Evolutionary conservation across 805 yeast species (phyloP).

Genomic region (Saccharomycopsis selenospora): DNA sequence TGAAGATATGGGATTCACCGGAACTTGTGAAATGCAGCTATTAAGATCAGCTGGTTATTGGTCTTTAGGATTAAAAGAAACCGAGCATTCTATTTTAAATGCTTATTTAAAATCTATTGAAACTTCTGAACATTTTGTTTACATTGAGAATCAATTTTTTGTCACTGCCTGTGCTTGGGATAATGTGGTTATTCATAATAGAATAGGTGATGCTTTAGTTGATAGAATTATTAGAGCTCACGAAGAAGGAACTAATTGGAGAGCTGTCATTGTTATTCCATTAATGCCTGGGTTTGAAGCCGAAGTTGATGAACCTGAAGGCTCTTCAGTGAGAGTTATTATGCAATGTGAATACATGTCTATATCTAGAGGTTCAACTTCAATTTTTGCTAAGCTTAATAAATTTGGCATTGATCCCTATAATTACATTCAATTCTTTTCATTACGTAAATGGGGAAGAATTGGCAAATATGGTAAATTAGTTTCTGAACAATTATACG

Average conservation of each 20-base stretch:
- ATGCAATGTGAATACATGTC: slow-evolving; percentile 96
- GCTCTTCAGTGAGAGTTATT: slow-evolving; percentile 89
- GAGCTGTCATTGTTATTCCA: slow-evolving; percentile 86
- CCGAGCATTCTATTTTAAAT: slow-evolving; percentile 84
- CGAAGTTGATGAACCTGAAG: slow-evolving; percentile 87
- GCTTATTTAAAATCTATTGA: slow-evolving; percentile 90
- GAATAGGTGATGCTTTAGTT: slow-evolving; percentile 95
- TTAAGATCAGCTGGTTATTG: slow-evolving; percentile 85
- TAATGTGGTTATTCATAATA: slow-evolving; percentile 75
- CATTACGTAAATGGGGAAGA: slow-evolving; percentile 92
- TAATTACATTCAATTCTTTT: slow-evolving; percentile 84
- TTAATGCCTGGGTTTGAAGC: slow-evolving; percentile 97
- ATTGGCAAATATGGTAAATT: slow-evolving; percentile 68
- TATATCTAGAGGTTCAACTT: slow-evolving; percentile 81
- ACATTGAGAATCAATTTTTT: slow-evolving; percentile 94
- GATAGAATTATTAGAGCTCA: slow-evolving; percentile 90
- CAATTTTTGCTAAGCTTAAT: slow-evolving; percentile 76
- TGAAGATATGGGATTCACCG: slow-evolving; percentile 47
- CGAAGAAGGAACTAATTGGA: slow-evolving; percentile 71
- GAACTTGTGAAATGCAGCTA: slow-evolving; percentile 88
- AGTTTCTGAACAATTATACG: slow-evolving; percentile 85
- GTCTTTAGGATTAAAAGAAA: slow-evolving; percentile 84
- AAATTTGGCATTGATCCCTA: slow-evolving; percentile 81
- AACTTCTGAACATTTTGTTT: slow-evolving; percentile 84
- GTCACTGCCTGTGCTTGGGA: slow-evolving; percentile 82